Conservation (phyloP, 2,329 filamentous ascomycete species). For the Bipolaris cookei region DNA sequence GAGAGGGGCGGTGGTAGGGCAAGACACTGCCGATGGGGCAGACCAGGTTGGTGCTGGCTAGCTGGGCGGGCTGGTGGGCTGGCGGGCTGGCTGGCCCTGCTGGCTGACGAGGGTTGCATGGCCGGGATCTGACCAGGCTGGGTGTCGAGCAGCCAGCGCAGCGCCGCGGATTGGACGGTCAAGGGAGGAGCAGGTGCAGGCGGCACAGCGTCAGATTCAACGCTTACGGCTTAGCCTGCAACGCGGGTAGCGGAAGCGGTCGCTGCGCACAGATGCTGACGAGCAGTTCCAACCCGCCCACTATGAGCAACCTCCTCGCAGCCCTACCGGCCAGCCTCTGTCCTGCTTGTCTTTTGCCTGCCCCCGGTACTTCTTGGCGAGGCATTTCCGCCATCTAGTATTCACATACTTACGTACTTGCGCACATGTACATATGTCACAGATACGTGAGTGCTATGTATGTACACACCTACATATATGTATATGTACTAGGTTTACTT, state of each 20-base stretch:
- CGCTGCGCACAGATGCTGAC: constrained; percentile 7
- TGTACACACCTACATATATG: too few relatives aligned
- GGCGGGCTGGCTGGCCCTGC: constrained; percentile 1
- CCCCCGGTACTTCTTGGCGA: too few relatives aligned
- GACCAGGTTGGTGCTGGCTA: constrained; percentile 2
- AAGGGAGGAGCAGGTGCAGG: constrained; percentile 9
- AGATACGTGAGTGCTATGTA: too few relatives aligned
- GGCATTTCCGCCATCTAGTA: too few relatives aligned
- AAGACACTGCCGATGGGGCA: constrained; percentile 14
- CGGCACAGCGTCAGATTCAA: constrained; percentile 15
- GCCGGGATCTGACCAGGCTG: constrained; percentile 5
- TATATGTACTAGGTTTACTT: too few relatives aligned
- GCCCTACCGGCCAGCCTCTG: constrained; percentile 21
- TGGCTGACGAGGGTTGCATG: constrained; percentile 14
- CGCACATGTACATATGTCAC: too few relatives aligned
- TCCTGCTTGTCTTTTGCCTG: background rate
- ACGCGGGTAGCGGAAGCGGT: constrained; percentile 24
- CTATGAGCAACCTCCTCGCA: constrained; percentile 15
- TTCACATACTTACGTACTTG: too few relatives aligned
- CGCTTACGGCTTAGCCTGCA: constrained; percentile 8
- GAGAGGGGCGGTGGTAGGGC: constrained; percentile 22
- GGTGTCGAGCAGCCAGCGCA: constrained; percentile 11
- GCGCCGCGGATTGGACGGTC: constrained; percentile 1
- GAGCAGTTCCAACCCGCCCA: constrained; percentile 1
- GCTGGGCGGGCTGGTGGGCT: background rate